Evolutionary conservation across 768 basidiomycete species (phyloP).

Genomic region (Filobasidium floriforme): DNA sequence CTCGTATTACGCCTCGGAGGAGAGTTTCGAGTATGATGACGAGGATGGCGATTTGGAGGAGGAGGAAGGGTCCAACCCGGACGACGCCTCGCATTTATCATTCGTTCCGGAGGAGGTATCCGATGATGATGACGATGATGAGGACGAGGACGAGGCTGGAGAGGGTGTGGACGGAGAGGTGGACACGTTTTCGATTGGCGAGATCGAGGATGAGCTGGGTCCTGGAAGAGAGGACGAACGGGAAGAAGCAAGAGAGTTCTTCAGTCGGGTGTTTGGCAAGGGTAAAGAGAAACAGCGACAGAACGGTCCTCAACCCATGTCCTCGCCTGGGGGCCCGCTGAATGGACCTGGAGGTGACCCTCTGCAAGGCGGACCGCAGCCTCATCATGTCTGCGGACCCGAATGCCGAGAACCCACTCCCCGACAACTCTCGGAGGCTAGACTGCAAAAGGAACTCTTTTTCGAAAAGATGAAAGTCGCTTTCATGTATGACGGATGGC

Average conservation of each 20-base stretch:
- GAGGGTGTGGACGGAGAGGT: not conserved
- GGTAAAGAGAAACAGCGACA: slow-evolving; percentile 4
- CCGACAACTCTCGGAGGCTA: not conserved
- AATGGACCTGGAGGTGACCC: not conserved
- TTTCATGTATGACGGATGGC: slow-evolving; percentile 9
- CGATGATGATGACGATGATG: slow-evolving; percentile 8
- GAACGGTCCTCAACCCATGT: not conserved
- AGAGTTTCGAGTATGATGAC: slow-evolving; percentile 15
- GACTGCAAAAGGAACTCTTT: not conserved
- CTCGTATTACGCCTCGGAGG: slow-evolving; percentile 16
- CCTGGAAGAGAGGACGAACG: not conserved
- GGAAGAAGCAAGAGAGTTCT: slow-evolving; percentile 4
- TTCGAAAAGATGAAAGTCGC: slow-evolving; percentile 10
- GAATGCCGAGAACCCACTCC: not conserved
- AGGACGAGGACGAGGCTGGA: not conserved
- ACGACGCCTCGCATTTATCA: not conserved
- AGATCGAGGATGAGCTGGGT: slow-evolving; percentile 1
- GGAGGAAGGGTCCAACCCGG: not conserved
- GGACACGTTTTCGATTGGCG: not conserved
- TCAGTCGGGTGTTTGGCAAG: slow-evolving; percentile 2
- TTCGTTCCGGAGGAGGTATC: slow-evolving; percentile 11
- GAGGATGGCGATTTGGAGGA: slow-evolving; percentile 9
- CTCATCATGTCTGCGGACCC: slow-evolving; percentile 7
- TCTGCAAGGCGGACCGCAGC: not conserved
- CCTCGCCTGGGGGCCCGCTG: not conserved